Evolutionary conservation across 1,284 basidiomycete genomes (phyloP), one percentile per base, ranked within the genome.

Genomic region (Pseudozyma sp.): DNA sequence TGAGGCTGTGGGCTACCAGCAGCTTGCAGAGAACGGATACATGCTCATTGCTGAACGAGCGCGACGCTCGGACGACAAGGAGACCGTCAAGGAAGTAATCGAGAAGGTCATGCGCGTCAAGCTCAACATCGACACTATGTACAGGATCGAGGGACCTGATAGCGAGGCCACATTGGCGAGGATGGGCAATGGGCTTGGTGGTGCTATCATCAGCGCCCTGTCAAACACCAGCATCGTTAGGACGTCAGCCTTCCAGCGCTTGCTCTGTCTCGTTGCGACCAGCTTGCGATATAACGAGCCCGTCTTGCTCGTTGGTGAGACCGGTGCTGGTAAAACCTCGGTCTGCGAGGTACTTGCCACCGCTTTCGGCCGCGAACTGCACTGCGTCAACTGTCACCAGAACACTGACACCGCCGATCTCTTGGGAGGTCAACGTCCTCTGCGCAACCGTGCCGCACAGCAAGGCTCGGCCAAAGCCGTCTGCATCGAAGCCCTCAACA

Each of bases 371-470:
- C 90, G 90, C 76, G 86, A 86, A 43, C 87, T 99, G 16, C 88
- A 92, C 76, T 89, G 90, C 8, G 90, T 99, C 79, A 98, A 94
- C 82, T 99, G 96, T 83, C 97, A 99, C 85, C 95, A 98, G 85
- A 99, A 98, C 83, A 99, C 96, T n/a, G 97, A 99, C 86, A 97
- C 96, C 0, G 94, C 96, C 9, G 97, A 99, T 85, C 87, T 99
- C 43, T 93, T 99, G 52, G 97, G 97, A 42, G 93, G 94, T 38
- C 90, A 98, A 79, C 90, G 97, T 40, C 97, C 97, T 3, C 87
- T 96, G n/a, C 91, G 97, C 25, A 95, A 95, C 86, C 90, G 93
- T 40, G 84, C 86, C 4, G 71, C 73, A 7, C 80, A 86, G n/a
- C 86, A 87, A 51, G 79, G 84, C 50, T 73, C 77, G 12, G 79